Evolutionary conservation across 192 early-diverging fungal genomes (phyloP).

Genomic region (Spizellomyces punctatus): DNA sequence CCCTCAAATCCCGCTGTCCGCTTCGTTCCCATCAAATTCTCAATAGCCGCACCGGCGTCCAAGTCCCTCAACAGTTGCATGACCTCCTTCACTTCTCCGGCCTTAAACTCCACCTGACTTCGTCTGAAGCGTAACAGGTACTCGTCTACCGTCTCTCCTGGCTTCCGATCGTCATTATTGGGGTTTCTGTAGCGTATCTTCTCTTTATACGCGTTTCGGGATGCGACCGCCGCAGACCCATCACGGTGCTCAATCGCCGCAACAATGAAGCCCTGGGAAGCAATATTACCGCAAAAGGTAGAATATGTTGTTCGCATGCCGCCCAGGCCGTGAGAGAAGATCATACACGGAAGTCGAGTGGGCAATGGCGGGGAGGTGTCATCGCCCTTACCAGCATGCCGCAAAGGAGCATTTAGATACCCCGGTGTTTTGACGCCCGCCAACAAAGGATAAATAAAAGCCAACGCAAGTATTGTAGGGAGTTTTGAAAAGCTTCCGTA

Average conservation of each 20-base stretch:
- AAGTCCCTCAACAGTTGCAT: slow-evolving; percentile 25
- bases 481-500: slow-evolving; percentile 39
- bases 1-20: neutral
- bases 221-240: slow-evolving; percentile 31
- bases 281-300: slow-evolving; percentile 35
- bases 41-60: slow-evolving; percentile 10
- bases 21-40: slow-evolving; percentile 14
- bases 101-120: slow-evolving; percentile 23
- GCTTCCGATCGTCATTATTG: slow-evolving; percentile 1
- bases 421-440: slow-evolving; percentile 29
- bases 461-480: slow-evolving; percentile 20
- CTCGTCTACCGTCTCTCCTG: slow-evolving; percentile 23
- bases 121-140: slow-evolving; percentile 16
- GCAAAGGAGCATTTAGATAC: slow-evolving; percentile 14
- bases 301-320: slow-evolving; percentile 52
- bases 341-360: slow-evolving; percentile 23
- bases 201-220: slow-evolving; percentile 5
- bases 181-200: slow-evolving; percentile 1
- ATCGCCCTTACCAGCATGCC: neutral
- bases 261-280: slow-evolving; percentile 41
- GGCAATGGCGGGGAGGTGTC: neutral
- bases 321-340: slow-evolving; percentile 53
- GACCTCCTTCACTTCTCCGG: slow-evolving; percentile 29
- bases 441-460: slow-evolving; percentile 30
- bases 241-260: slow-evolving; percentile 44